Evolutionary conservation across 768 basidiomycete species (phyloP).

Genomic region (Russula dissimulans): DNA sequence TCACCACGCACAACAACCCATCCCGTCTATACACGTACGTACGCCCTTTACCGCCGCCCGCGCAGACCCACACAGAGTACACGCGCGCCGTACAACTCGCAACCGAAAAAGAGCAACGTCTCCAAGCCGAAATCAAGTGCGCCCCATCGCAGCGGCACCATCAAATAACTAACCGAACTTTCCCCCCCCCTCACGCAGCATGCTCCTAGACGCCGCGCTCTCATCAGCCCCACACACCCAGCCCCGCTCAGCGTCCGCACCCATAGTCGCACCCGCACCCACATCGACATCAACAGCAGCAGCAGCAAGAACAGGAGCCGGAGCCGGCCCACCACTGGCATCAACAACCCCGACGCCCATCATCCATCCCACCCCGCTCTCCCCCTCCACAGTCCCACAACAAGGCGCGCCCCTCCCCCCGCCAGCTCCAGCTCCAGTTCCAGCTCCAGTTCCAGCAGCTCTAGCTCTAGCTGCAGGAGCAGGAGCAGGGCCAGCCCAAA

Average conservation of each 20-base stretch:
- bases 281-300: not conserved
- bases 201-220: slow-evolving; percentile 19
- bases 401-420: not conserved
- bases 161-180: too few relatives aligned
- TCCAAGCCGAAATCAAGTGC: slow-evolving; percentile 19
- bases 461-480: too few relatives aligned
- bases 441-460: not conserved
- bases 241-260: not conserved
- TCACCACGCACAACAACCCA: too few relatives aligned
- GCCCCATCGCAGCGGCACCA: not conserved
- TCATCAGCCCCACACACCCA: not conserved
- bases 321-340: too few relatives aligned
- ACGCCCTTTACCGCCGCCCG: too few relatives aligned
- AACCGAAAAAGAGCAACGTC: slow-evolving; percentile 16
- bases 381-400: not conserved
- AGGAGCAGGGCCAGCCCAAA: too few relatives aligned
- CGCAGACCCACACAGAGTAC: slow-evolving; percentile 12
- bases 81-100: slow-evolving; percentile 9
- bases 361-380: not conserved
- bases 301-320: too few relatives aligned
- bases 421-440: too few relatives aligned
- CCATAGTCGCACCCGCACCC: not conserved
- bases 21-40: too few relatives aligned
- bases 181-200: not conserved
- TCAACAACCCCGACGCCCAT: not conserved